These are phyloP conservation scores for Cyathus striatus DNA, from an alignment of 768 basidiomycete species.

Conservation along the genomic window DNA sequence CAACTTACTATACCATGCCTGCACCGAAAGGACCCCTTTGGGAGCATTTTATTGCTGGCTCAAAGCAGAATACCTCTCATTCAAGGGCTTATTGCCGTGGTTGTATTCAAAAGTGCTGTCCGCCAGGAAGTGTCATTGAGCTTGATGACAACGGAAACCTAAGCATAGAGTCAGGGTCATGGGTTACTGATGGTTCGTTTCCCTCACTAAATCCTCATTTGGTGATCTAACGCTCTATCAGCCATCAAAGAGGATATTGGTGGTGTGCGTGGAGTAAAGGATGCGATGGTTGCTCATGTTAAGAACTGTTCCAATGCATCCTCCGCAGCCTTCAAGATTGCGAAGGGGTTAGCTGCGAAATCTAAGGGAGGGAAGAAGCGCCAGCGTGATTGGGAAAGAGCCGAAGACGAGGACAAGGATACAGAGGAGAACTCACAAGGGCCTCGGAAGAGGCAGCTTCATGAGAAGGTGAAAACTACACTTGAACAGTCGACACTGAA, in stretches of 20 bases:
- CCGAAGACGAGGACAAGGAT: conserved; percentile 6
- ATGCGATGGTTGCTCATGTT: conserved; percentile 18
- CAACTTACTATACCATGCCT: conserved; percentile 8
- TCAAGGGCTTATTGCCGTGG: conserved; percentile 13
- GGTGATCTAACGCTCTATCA: background rate
- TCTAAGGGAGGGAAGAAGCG: conserved; percentile 5
- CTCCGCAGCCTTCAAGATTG: conserved; percentile 6
- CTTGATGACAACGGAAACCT: conserved; percentile 10
- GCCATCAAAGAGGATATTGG: conserved; percentile 12
- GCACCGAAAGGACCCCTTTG: conserved; percentile 12
- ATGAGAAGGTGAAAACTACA: conserved; percentile 11
- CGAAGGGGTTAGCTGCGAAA: too few relatives aligned
- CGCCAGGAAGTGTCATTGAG: conserved; percentile 4
- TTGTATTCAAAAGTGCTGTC: conserved; percentile 10
- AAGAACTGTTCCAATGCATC: conserved; percentile 9
- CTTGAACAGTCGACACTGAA: conserved; percentile 16
- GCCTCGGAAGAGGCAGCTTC: conserved; percentile 8
- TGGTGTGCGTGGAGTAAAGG: conserved; percentile 14
- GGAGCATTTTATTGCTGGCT: conserved; percentile 12
- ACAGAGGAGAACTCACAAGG: background rate
- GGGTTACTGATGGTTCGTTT: conserved; percentile 11
- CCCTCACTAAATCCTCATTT: background rate
- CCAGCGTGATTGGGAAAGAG: background rate
- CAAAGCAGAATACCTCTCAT: conserved; percentile 16
- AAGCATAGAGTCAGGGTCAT: conserved; percentile 7